Conservation (phyloP, 306 rosid species). For the Bauhinia variegata region DNA sequence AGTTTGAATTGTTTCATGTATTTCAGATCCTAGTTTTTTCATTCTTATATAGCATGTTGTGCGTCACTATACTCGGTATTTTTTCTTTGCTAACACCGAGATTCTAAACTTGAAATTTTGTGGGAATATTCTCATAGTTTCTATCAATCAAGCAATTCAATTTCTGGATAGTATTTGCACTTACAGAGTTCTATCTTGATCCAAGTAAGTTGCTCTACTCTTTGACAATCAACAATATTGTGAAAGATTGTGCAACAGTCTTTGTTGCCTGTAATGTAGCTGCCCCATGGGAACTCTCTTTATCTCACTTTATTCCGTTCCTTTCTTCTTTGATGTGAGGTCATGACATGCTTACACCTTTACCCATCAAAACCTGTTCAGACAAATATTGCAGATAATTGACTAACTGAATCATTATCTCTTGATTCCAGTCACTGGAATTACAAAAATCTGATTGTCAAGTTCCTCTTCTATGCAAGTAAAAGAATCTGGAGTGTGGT, state of each 20-base stretch:
- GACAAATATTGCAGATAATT: no score
- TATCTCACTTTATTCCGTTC: no score
- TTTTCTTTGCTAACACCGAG: no score
- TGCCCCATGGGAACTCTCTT: no score
- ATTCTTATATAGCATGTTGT: neutral
- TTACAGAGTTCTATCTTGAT: neutral
- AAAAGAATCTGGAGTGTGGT: neutral
- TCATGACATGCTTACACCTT: neutral
- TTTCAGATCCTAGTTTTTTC: conserved; percentile 8
- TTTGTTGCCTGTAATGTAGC: no score
- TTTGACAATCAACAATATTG: no score
- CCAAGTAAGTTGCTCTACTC: neutral
- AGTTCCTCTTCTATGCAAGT: neutral
- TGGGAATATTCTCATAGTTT: neutral
- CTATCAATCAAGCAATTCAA: neutral
- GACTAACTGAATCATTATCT: no score
- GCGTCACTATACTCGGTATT: neutral
- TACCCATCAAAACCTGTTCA: neutral
- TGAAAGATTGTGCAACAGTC: neutral
- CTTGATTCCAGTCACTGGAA: no score
- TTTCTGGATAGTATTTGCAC: neutral
- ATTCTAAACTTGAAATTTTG: neutral
- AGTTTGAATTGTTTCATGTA: neutral
- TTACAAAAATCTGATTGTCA: neutral
- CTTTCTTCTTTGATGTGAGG: no score